Percentiles rank a stretch among this genome's conserved stretches.
These are phyloP conservation scores for Hypoxylon sp. DNA, from an alignment of 2,329 filamentous ascomycete species.

Conservation along the genomic window DNA sequence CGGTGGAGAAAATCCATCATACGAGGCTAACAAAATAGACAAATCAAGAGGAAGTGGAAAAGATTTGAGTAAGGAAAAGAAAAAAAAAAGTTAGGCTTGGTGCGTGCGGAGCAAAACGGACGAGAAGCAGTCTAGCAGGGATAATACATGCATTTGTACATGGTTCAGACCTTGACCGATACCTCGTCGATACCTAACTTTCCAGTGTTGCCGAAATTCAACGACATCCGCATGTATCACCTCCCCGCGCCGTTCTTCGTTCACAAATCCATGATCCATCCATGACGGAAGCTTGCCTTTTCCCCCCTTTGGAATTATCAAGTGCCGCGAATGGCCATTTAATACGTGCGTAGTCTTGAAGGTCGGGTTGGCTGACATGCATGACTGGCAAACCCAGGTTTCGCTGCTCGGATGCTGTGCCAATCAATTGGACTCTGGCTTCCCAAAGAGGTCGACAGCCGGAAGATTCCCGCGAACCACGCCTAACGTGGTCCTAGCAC, in stretches of 20 bases:
- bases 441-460: slow-evolving; percentile 44
- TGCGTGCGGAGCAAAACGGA: slow-evolving; percentile 47
- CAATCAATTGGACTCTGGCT: slow-evolving; percentile 29
- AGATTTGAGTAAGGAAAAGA: slow-evolving; percentile 38
- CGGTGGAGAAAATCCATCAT: slow-evolving; percentile 20
- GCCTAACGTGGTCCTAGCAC: slow-evolving; percentile 30
- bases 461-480: slow-evolving; percentile 50
- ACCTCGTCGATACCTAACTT: slow-evolving; percentile 40
- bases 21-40: slow-evolving; percentile 28
- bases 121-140: slow-evolving; percentile 32
- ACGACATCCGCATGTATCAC: slow-evolving; percentile 16
- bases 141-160: slow-evolving; percentile 40
- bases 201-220: slow-evolving; percentile 18
- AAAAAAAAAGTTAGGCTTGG: slow-evolving; percentile 41
- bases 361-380: slow-evolving; percentile 39
- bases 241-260: slow-evolving; percentile 15
- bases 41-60: slow-evolving; percentile 36
- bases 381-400: slow-evolving; percentile 27
- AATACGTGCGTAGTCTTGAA: slow-evolving; percentile 32
- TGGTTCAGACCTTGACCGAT: slow-evolving; percentile 33
- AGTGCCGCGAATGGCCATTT: slow-evolving; percentile 38
- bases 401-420: slow-evolving; percentile 19
- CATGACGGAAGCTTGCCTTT: slow-evolving; percentile 26
- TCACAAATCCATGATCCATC: slow-evolving; percentile 24
- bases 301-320: slow-evolving; percentile 4